These are phyloP conservation scores for Pseudogymnoascus sp. DNA, from an alignment of 2,329 filamentous ascomycete genomes.

Conservation along the genomic window DNA sequence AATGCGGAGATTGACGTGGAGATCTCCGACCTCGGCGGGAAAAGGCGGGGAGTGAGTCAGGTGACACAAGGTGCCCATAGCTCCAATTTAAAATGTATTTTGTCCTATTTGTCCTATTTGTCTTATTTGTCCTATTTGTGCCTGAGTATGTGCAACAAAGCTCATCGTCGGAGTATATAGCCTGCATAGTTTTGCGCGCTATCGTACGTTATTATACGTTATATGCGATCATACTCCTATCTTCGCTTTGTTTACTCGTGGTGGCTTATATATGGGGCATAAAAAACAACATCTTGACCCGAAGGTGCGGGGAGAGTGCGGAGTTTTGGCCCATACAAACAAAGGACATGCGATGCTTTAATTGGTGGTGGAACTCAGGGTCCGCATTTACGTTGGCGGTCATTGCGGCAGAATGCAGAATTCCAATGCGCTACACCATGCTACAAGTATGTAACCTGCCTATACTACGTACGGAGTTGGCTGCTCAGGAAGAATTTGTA, in stretches of 20 bases:
- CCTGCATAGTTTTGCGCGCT: background rate
- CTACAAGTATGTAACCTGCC: background rate
- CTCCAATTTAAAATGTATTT: background rate
- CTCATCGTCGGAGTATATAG: background rate
- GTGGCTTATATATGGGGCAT: background rate
- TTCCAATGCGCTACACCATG: background rate
- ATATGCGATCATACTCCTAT: background rate
- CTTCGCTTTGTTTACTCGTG: background rate
- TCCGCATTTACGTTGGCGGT: background rate
- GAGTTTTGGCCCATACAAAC: background rate
- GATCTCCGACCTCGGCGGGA: slow-evolving; percentile 8
- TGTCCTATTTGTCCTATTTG: background rate
- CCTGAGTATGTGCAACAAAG: background rate
- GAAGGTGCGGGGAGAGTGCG: slow-evolving; percentile 3
- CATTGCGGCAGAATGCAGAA: background rate
- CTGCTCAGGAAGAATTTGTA: background rate
- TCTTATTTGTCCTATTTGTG: background rate
- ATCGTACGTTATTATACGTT: background rate
- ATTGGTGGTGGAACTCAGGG: slow-evolving; percentile 6
- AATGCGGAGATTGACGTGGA: background rate
- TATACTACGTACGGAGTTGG: background rate
- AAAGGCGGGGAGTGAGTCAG: slow-evolving; percentile 3
- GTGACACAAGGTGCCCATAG: background rate
- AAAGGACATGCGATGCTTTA: background rate
- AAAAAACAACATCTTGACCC: background rate